Conservation (phyloP, 768 basidiomycete genomes). For the Rossbeevera mucosa region DNA sequence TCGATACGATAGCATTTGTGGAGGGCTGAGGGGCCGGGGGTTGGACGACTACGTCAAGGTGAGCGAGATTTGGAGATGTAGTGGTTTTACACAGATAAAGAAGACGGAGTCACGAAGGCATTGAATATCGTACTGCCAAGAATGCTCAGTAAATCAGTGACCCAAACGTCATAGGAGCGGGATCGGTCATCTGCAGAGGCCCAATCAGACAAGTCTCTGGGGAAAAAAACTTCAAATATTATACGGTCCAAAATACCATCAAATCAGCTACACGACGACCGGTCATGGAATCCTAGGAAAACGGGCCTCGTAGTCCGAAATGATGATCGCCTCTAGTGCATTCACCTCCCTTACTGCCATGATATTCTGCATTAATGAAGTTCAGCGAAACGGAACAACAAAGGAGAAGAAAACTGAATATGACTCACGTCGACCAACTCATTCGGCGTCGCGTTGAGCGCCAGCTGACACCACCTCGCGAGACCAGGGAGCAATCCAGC, state of each 20-base stretch:
- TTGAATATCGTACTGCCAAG: background rate
- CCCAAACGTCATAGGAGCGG: background rate
- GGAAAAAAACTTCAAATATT: background rate
- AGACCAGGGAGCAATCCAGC: constrained; percentile 80
- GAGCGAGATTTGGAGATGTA: too few species aligned
- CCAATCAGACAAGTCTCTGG: background rate
- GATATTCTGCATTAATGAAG: too few species aligned
- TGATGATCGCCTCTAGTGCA: constrained; percentile 69
- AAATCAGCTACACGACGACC: background rate
- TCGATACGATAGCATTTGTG: background rate
- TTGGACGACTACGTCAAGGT: too few species aligned
- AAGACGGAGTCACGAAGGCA: background rate
- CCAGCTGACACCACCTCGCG: constrained; percentile 70
- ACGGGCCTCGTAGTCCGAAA: constrained; percentile 60
- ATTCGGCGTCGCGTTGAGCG: constrained; percentile 66
- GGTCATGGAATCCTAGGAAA: constrained; percentile 21
- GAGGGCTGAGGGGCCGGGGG: background rate
- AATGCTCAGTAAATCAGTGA: background rate
- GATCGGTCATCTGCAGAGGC: background rate
- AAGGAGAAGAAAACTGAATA: background rate
- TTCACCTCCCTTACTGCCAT: constrained; percentile 59
- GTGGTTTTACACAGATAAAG: too few species aligned
- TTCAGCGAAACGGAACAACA: background rate
- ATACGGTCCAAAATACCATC: background rate
- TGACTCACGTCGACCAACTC: constrained; percentile 76